phyloP scores from a whole-genome alignment of 2,329 filamentous ascomycete species.

The Volutella citrinella region DNA sequence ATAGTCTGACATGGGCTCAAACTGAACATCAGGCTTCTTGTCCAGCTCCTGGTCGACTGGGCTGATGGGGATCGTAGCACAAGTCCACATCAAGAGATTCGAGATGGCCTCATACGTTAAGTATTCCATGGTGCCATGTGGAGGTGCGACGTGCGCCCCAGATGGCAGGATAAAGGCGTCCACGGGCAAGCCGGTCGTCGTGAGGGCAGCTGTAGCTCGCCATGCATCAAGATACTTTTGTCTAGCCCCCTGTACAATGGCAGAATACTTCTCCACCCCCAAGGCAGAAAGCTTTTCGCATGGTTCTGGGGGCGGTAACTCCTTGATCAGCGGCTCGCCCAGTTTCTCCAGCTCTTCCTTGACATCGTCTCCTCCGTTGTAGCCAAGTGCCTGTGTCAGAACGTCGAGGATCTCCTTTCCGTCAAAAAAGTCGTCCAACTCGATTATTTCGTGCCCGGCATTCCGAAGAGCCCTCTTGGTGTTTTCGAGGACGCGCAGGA shows the following conservation, averaged over 20 bases:
- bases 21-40: background rate
- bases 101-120: conserved; percentile 4
- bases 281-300: background rate
- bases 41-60: background rate
- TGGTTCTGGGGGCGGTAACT: background rate
- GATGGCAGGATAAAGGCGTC: conserved; percentile 6
- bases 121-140: conserved; percentile 5
- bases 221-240: no score
- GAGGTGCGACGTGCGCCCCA: conserved; percentile 1
- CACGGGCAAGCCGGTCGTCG: background rate
- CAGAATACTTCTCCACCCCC: no score
- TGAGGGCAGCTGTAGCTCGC: background rate
- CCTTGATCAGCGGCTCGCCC: background rate
- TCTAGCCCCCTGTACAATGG: no score
- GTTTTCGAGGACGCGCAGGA: background rate
- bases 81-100: conserved; percentile 2
- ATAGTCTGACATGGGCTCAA: background rate
- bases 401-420: background rate
- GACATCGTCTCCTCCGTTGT: background rate
- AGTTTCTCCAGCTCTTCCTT: background rate
- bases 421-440: background rate
- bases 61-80: background rate
- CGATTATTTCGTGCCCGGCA: conserved; percentile 1
- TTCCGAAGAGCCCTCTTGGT: background rate
- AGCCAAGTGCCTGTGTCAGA: background rate